phyloP scores from a whole-genome alignment of 805 yeast genomes.

The Wickerhamiella vanderwaltii region DNA sequence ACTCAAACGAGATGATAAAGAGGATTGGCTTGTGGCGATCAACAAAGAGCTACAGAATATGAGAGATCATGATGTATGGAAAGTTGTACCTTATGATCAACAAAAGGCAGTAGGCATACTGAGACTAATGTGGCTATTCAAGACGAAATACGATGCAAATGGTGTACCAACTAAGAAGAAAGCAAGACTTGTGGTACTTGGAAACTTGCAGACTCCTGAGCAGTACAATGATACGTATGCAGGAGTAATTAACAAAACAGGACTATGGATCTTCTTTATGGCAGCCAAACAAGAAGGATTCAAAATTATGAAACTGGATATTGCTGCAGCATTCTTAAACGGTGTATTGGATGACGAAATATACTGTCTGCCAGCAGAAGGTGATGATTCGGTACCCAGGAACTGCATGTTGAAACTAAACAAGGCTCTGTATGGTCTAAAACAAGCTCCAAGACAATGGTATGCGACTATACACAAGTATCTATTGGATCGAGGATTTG shows the following conservation, averaged over 20 bases:
- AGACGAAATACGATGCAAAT: neutral
- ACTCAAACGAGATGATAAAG: neutral
- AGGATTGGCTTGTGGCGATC: neutral
- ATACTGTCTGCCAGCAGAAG: neutral
- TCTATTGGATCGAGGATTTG: neutral
- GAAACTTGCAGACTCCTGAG: neutral
- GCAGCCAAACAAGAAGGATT: neutral
- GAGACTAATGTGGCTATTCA: neutral
- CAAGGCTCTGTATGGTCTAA: neutral
- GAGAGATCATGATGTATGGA: neutral
- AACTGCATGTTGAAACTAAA: neutral
- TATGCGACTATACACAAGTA: neutral
- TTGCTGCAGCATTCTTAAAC: conserved; percentile 3
- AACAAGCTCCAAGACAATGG: conserved; percentile 4
- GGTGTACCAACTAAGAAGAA: neutral
- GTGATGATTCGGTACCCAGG: neutral
- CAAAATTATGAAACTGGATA: neutral
- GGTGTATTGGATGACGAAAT: neutral
- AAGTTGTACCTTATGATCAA: neutral
- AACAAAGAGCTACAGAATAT: neutral
- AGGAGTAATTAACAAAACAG: neutral
- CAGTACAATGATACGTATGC: conserved; percentile 2
- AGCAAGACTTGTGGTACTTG: conserved; percentile 1
- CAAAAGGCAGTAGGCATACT: neutral
- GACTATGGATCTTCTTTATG: neutral